Percentiles rank a stretch among this genome's conserved stretches.
These are phyloP conservation scores for Beauveria brongniartii DNA, from an alignment of 2,329 filamentous ascomycete species.

Conservation along the genomic window DNA sequence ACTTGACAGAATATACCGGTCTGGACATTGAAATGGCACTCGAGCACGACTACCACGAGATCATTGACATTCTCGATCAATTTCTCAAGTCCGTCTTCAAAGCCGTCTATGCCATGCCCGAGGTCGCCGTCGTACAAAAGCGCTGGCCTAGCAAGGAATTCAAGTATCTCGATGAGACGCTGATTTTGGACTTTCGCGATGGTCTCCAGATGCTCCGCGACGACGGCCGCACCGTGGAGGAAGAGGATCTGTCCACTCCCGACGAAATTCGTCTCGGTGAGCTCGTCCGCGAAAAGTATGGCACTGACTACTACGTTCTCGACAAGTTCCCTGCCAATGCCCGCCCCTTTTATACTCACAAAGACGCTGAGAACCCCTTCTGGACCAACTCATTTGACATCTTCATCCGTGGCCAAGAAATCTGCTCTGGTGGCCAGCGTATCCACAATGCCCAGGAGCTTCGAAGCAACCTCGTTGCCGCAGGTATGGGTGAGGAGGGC, in stretches of 20 bases:
- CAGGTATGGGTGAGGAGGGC: conserved; percentile 67
- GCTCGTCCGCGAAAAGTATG: conserved; percentile 76
- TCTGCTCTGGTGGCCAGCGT: conserved; percentile 86
- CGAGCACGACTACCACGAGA: conserved; percentile 82
- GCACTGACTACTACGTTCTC: conserved; percentile 86
- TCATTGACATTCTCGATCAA: conserved; percentile 67
- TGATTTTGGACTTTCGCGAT: conserved; percentile 70
- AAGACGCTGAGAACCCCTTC: conserved; percentile 61
- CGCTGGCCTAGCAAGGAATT: conserved; percentile 84
- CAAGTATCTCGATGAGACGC: conserved; percentile 79
- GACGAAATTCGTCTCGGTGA: conserved; percentile 82
- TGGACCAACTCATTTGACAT: conserved; percentile 93
- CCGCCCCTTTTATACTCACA: conserved; percentile 87
- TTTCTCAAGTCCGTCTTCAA: conserved; percentile 67
- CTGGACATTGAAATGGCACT: conserved; percentile 91
- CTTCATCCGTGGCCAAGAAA: conserved; percentile 87
- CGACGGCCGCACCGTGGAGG: conserved; percentile 66
- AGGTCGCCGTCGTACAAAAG: conserved; percentile 71
- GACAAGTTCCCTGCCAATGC: conserved; percentile 86
- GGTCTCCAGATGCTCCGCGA: conserved; percentile 75
- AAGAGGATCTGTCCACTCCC: conserved; percentile 73
- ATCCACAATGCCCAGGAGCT: conserved; percentile 73
- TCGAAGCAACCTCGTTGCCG: conserved; percentile 66
- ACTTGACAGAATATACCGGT: conserved; percentile 90
- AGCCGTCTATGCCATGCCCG: conserved; percentile 40